Evolutionary conservation across 192 early-diverging fungal genomes (phyloP), one percentile per base, ranked within the genome.

Genomic region (Podila clonocystis): DNA sequence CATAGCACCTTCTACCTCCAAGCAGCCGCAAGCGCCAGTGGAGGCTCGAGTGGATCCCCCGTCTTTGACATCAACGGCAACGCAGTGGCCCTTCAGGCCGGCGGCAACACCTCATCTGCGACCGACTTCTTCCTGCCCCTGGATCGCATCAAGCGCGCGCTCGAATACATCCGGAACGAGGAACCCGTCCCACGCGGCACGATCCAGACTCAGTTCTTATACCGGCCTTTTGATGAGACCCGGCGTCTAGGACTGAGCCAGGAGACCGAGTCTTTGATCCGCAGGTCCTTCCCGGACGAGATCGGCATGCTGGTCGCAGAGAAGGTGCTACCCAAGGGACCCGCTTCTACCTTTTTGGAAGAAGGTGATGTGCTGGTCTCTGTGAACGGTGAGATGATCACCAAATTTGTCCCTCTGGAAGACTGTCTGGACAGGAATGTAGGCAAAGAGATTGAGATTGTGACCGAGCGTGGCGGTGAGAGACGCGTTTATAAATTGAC

Each of bases 51-150:
- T 60, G 94, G 94, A 34, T 91, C 89, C 0, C 94, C 94, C 28
- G 94, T 96, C 0, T 83, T 96, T 58, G 91, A 94, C 69, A 92
- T 96, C 71, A 86, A 94, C 19, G 94, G 94, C 55, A 87, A 91
- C 55, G 94, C 94, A 3, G 93, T 96, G 5, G 94, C 90, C 30
- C 70, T 96, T 24, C 93, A 96, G 70, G 94, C 93, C 1, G 93
- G 72, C 61, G 93, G 93, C 19, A 88, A 88, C 60, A 88, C 83
- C 19, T 84, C 88, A 26, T 92, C 93, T 28, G 93, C 93, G 15
- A 95, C 94, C 0, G 92, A 95, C 82, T 96, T 93, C 86, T 96
- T 95, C 74, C 90, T 96, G 34, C 94, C 94, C 11, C 71, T 96
- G 36, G 92, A 94, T 67, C 86, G 94, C 30, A 89, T 92, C 22